Percentiles rank a stretch among this genome's conserved stretches.
Conservation (phyloP, 768 basidiomycete genomes). For the Chalciporus pseudorubinellus region DNA sequence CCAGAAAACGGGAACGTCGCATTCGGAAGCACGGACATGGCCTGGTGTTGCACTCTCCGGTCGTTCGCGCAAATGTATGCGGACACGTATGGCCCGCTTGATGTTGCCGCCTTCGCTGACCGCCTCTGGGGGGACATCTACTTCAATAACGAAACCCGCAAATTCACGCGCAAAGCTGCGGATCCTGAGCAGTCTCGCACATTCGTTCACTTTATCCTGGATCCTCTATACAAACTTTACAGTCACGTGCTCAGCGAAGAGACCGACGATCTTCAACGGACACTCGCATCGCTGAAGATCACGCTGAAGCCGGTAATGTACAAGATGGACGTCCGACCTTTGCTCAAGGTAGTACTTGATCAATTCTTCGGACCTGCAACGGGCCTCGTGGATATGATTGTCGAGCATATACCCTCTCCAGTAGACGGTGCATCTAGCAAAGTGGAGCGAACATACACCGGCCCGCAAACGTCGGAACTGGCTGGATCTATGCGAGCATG, state of each 20-base stretch:
- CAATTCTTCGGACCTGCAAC: slow-evolving; percentile 94
- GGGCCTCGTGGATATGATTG: slow-evolving; percentile 91
- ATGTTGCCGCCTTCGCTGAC: slow-evolving; percentile 82
- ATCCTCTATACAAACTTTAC: slow-evolving; percentile 96
- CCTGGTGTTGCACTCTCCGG: slow-evolving; percentile 92
- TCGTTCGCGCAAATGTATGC: slow-evolving; percentile 98
- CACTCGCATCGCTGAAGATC: slow-evolving; percentile 75
- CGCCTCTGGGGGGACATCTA: slow-evolving; percentile 99
- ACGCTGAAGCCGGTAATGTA: slow-evolving; percentile 88
- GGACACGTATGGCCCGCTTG: slow-evolving; percentile 83
- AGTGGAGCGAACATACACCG: slow-evolving; percentile 84
- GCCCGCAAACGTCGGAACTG: slow-evolving; percentile 79
- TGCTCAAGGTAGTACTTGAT: slow-evolving; percentile 88
- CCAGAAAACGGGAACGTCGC: slow-evolving; percentile 97
- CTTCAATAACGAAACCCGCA: slow-evolving; percentile 79
- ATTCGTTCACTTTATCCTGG: slow-evolving; percentile 95
- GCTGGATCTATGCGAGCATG: slow-evolving; percentile 80
- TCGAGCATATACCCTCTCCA: slow-evolving; percentile 87
- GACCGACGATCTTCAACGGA: slow-evolving; percentile 80
- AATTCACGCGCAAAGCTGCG: slow-evolving; percentile 82
- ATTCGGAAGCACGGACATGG: slow-evolving; percentile 96
- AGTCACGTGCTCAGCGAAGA: slow-evolving; percentile 94
- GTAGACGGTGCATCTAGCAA: slow-evolving; percentile 55
- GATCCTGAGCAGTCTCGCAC: slow-evolving; percentile 75
- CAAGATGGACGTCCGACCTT: slow-evolving; percentile 97